Percentiles rank a stretch among this genome's conserved stretches.
Evolutionary conservation across 345 rosid species (phyloP).

Genomic region (Brassica carinata): DNA sequence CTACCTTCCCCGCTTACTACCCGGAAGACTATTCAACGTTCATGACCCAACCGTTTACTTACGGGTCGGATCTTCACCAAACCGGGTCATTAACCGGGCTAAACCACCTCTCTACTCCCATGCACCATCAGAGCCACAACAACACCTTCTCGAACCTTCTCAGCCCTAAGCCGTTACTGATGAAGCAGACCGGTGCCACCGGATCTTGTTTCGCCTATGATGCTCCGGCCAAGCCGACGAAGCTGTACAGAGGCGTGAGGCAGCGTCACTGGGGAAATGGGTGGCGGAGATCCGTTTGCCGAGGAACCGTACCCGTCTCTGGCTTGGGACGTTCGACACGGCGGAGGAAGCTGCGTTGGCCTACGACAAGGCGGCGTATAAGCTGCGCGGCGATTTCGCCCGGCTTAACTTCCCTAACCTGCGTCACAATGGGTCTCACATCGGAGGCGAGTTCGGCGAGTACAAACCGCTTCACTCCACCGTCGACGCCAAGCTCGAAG

Average conservation of each 20-base stretch:
- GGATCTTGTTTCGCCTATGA: conserved; percentile 29
- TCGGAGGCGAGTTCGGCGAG: conserved; percentile 70
- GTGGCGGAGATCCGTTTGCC: conserved; percentile 98
- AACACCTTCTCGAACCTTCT: conserved; percentile 33
- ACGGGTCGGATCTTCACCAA: conserved; percentile 51
- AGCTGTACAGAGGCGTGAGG: conserved; percentile 88
- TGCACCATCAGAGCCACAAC: neutral
- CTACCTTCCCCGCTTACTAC: conserved; percentile 35
- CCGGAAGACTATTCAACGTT: conserved; percentile 46
- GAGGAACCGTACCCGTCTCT: conserved; percentile 85
- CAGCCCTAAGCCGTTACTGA: conserved; percentile 53
- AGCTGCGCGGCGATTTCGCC: conserved; percentile 87
- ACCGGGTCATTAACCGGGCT: conserved; percentile 57
- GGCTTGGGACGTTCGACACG: conserved; percentile 99
- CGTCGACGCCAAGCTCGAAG: conserved; percentile 87
- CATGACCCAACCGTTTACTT: conserved; percentile 41
- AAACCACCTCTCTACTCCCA: conserved; percentile 49
- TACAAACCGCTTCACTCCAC: conserved; percentile 85
- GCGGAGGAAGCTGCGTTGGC: conserved; percentile 98
- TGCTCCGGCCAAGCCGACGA: conserved; percentile 56
- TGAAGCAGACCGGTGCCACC: conserved; percentile 57
- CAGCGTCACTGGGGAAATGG: conserved; percentile 99
- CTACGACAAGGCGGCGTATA: conserved; percentile 87
- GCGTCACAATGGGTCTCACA: conserved; percentile 65
- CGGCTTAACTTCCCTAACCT: conserved; percentile 90